These are phyloP conservation scores for Danielia reshetovae DNA, from an alignment of 805 yeast species.

Conservation along the genomic window DNA sequence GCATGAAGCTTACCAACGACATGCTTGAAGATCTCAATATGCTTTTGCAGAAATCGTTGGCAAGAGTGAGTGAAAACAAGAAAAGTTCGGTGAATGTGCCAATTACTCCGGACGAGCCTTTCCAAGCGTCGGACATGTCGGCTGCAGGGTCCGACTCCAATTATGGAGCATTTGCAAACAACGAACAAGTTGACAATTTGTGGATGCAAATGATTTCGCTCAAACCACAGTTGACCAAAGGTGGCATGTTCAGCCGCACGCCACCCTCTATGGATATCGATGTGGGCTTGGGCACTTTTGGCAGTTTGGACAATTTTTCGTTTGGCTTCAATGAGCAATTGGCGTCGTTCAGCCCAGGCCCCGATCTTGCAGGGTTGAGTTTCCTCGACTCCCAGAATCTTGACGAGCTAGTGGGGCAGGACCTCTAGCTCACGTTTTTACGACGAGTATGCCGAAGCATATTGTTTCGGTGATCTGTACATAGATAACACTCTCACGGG, in stretches of 20 bases:
- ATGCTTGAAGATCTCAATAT: constrained; percentile 15
- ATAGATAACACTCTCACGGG: background rate
- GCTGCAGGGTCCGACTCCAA: background rate
- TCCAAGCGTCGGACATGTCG: background rate
- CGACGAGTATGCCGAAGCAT: too few species aligned
- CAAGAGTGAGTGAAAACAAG: constrained; percentile 3
- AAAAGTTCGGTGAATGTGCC: background rate
- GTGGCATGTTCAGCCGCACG: constrained; percentile 4
- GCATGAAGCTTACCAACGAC: constrained; percentile 8
- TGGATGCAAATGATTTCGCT: constrained; percentile 15
- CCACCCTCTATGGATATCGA: constrained; percentile 6
- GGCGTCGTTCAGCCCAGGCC: background rate
- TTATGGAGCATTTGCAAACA: background rate
- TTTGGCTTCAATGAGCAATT: background rate
- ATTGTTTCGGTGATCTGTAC: too few species aligned
- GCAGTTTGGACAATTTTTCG: background rate
- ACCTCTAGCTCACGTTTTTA: constrained; percentile 1
- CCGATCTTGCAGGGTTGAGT: constrained; percentile 4
- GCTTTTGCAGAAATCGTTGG: constrained; percentile 7
- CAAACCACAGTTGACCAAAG: constrained; percentile 12
- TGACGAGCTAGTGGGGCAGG: constrained; percentile 3
- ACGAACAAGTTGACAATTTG: constrained; percentile 6
- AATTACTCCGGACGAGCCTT: background rate
- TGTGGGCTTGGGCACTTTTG: background rate
- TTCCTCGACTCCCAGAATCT: constrained; percentile 9